Evolutionary conservation across 176 grass and related monocot genomes (phyloP).

Genomic region (Triticum dicoccoides): DNA sequence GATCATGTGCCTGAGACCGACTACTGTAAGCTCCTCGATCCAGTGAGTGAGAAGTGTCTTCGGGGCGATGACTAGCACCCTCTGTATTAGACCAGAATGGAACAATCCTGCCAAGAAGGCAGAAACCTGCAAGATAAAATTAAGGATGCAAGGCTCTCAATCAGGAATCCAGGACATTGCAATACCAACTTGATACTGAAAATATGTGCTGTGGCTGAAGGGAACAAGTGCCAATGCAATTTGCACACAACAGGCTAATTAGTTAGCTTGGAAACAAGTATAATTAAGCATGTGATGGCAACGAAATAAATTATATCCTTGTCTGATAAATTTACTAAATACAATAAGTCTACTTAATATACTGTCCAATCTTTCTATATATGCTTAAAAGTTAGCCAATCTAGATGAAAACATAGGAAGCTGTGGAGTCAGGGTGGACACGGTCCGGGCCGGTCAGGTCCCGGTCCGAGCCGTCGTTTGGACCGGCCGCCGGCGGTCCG

Average conservation of each 20-base stretch:
- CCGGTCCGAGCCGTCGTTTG: no score
- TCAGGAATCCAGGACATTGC: background rate
- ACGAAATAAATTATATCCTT: background rate
- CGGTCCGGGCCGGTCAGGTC: no score
- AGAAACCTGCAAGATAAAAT: slow-evolving; percentile 53
- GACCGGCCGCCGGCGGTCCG: no score
- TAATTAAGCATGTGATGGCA: background rate
- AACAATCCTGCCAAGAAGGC: slow-evolving; percentile 81
- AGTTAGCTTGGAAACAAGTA: background rate
- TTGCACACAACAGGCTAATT: background rate
- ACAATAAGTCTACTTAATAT: background rate
- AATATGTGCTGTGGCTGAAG: background rate
- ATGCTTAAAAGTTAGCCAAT: background rate
- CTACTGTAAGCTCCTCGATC: slow-evolving; percentile 75
- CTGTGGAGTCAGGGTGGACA: no score
- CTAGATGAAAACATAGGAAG: background rate
- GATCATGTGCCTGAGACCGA: slow-evolving; percentile 60
- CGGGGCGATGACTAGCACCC: slow-evolving; percentile 76
- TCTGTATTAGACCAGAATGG: slow-evolving; percentile 63
- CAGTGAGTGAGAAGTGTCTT: slow-evolving; percentile 82
- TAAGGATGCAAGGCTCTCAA: background rate
- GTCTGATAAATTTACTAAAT: no score
- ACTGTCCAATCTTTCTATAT: background rate
- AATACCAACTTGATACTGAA: slow-evolving; percentile 1
- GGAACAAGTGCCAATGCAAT: background rate